These are phyloP conservation scores for Collybiopsis confluens DNA, from an alignment of 768 basidiomycete species.

Conservation along the genomic window DNA sequence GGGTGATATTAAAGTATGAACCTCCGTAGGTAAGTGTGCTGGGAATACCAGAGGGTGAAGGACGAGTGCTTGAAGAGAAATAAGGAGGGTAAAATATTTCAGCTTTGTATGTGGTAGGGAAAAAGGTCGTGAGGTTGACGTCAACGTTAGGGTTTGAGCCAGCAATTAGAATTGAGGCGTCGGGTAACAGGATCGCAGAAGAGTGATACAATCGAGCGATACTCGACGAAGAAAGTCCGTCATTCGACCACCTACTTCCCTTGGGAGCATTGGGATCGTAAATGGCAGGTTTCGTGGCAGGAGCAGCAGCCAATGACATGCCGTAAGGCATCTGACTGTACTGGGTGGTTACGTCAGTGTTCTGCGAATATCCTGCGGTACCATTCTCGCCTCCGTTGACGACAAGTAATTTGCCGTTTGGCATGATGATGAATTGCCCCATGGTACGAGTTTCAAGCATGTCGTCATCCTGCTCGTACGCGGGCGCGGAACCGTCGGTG, in stretches of 20 bases:
- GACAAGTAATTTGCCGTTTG: constrained; percentile 75
- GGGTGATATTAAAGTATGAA: constrained; percentile 64
- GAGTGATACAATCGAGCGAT: constrained; percentile 92
- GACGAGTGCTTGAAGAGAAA: constrained; percentile 67
- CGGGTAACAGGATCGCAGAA: constrained; percentile 80
- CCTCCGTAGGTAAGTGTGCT: constrained; percentile 81
- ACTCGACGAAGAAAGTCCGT: constrained; percentile 53
- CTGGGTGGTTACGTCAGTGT: constrained; percentile 41
- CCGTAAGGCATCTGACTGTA: constrained; percentile 60
- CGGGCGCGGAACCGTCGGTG: constrained; percentile 52
- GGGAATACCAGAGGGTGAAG: constrained; percentile 67
- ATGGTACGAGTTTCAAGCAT: constrained; percentile 78
- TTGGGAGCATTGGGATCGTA: constrained; percentile 73
- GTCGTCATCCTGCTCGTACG: constrained; percentile 68
- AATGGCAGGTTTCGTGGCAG: constrained; percentile 73
- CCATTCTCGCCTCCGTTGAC: constrained; percentile 83
- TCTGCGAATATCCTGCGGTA: constrained; percentile 80
- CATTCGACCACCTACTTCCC: constrained; percentile 75
- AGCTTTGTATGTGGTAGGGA: constrained; percentile 74
- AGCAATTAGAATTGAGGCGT: constrained; percentile 80
- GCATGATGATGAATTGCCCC: constrained; percentile 87
- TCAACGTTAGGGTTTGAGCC: constrained; percentile 95
- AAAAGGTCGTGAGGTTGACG: constrained; percentile 56
- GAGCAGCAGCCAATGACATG: constrained; percentile 75
- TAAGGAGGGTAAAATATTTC: constrained; percentile 93